Evolutionary conservation across 2,329 filamentous ascomycete genomes (phyloP).

Genomic region (Cercospora berteroae): DNA sequence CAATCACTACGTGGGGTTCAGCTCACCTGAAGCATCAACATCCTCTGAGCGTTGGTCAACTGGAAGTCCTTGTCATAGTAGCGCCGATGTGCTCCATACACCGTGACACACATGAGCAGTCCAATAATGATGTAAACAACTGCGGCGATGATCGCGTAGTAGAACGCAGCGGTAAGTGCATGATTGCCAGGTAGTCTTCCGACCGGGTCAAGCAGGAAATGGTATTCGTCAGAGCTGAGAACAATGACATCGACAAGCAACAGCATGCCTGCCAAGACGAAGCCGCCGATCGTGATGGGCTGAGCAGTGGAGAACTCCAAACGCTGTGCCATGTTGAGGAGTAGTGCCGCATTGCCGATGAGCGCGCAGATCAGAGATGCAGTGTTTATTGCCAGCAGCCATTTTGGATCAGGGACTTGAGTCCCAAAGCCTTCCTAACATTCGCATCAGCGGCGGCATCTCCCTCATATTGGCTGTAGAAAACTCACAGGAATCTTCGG

Average conservation of each 20-base stretch:
- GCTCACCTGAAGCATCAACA: slow-evolving; percentile 46
- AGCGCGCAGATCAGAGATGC: slow-evolving; percentile 56
- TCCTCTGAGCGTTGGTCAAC: slow-evolving; percentile 56
- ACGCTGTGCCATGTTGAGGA: slow-evolving; percentile 60
- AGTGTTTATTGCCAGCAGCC: slow-evolving; percentile 53
- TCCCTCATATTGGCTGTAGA: no score
- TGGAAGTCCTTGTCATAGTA: slow-evolving; percentile 58
- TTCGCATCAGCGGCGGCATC: not conserved
- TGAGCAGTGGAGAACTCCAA: slow-evolving; percentile 57
- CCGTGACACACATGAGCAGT: slow-evolving; percentile 55
- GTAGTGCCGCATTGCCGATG: slow-evolving; percentile 53
- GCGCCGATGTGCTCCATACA: slow-evolving; percentile 53
- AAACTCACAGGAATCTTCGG: slow-evolving; percentile 38
- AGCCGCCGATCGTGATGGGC: slow-evolving; percentile 61
- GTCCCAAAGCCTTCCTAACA: slow-evolving; percentile 42
- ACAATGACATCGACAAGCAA: slow-evolving; percentile 54
- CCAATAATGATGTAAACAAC: slow-evolving; percentile 57
- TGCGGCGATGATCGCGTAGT: slow-evolving; percentile 60
- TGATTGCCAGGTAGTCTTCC: slow-evolving; percentile 37
- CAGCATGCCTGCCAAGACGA: slow-evolving; percentile 54
- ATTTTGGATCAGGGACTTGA: slow-evolving; percentile 54
- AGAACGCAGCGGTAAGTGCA: slow-evolving; percentile 57
- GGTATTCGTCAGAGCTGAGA: slow-evolving; percentile 44
- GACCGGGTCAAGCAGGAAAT: slow-evolving; percentile 42
- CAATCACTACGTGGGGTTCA: no score